Conservation (phyloP, 2,329 filamentous ascomycete species). For the Phaeosphaeriaceae sp. region DNA sequence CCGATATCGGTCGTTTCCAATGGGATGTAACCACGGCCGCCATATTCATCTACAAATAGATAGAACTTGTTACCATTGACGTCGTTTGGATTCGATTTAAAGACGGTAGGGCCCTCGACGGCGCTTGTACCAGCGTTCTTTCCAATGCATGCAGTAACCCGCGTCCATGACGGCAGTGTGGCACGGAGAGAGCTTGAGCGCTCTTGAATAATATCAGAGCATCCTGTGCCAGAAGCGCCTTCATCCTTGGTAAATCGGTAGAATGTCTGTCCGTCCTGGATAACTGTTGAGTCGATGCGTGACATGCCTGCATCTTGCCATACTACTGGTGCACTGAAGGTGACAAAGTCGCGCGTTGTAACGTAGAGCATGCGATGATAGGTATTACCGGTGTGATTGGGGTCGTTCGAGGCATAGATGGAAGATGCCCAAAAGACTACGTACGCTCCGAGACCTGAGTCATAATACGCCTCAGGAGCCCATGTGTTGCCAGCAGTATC, state of each 20-base stretch:
- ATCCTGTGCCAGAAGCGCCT: constrained; percentile 57
- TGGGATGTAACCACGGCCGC: constrained; percentile 59
- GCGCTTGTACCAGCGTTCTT: constrained; percentile 55
- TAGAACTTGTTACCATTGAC: constrained; percentile 61
- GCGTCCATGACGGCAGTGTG: constrained; percentile 53
- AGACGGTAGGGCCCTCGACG: constrained; percentile 61
- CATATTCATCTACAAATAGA: constrained; percentile 63
- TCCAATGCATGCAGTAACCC: constrained; percentile 58
- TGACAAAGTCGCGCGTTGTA: constrained; percentile 59
- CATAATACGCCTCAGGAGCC: constrained; percentile 61
- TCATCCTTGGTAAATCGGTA: constrained; percentile 65
- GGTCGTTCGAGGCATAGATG: constrained; percentile 53
- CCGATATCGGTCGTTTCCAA: constrained; percentile 59
- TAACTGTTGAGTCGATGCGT: constrained; percentile 61
- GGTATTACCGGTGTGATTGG: constrained; percentile 50
- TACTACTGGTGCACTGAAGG: constrained; percentile 55
- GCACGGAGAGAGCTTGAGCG: constrained; percentile 53
- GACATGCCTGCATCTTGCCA: constrained; percentile 61
- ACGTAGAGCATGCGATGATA: constrained; percentile 63
- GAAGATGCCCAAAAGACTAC: constrained; percentile 57
- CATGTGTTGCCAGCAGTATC: constrained; percentile 60
- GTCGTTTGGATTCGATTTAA: constrained; percentile 59
- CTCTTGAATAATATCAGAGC: constrained; percentile 62
- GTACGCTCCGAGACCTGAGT: constrained; percentile 52
- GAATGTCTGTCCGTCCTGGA: constrained; percentile 52